Conservation (phyloP, 2,329 filamentous ascomycete species). For the Xylariaceae sp. region DNA sequence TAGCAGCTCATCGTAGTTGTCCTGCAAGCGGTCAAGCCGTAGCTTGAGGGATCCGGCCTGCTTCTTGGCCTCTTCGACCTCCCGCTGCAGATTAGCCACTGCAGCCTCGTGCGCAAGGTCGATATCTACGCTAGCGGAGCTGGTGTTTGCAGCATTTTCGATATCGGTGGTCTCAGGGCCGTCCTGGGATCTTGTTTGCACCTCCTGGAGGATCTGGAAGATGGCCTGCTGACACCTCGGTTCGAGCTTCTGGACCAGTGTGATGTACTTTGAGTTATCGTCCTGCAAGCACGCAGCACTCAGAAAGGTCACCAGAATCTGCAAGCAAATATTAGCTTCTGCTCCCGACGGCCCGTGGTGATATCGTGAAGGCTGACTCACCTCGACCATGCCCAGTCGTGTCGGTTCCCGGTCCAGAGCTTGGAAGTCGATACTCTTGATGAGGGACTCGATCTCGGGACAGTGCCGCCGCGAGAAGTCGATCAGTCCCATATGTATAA, state of each 20-base stretch:
- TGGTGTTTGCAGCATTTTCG: slow-evolving; percentile 8
- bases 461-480: slow-evolving; percentile 48
- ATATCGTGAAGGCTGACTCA: slow-evolving; percentile 6
- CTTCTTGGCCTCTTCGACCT: slow-evolving; percentile 47
- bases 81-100: slow-evolving; percentile 40
- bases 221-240: slow-evolving; percentile 18
- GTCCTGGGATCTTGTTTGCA: slow-evolving; percentile 16
- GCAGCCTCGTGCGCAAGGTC: slow-evolving; percentile 51
- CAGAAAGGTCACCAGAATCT: slow-evolving; percentile 19
- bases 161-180: slow-evolving; percentile 28
- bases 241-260: slow-evolving; percentile 12
- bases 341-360: slow-evolving; percentile 1
- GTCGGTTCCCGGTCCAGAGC: slow-evolving; percentile 50
- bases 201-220: slow-evolving; percentile 30
- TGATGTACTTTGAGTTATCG: slow-evolving; percentile 18
- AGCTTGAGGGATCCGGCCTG: slow-evolving; percentile 52
- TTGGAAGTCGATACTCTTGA: slow-evolving; percentile 48
- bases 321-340: slow-evolving; percentile 10
- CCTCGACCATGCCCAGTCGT: slow-evolving; percentile 42
- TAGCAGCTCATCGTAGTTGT: slow-evolving; percentile 52
- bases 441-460: slow-evolving; percentile 42
- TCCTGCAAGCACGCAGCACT: slow-evolving; percentile 14
- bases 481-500: slow-evolving; percentile 46
- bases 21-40: slow-evolving; percentile 51
- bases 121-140: slow-evolving; percentile 35